A percentile compares a stretch with the other conserved stretches of the same genome.
phyloP scores from a whole-genome alignment of 1,284 basidiomycete genomes.

The Crepidotus sp. region DNA sequence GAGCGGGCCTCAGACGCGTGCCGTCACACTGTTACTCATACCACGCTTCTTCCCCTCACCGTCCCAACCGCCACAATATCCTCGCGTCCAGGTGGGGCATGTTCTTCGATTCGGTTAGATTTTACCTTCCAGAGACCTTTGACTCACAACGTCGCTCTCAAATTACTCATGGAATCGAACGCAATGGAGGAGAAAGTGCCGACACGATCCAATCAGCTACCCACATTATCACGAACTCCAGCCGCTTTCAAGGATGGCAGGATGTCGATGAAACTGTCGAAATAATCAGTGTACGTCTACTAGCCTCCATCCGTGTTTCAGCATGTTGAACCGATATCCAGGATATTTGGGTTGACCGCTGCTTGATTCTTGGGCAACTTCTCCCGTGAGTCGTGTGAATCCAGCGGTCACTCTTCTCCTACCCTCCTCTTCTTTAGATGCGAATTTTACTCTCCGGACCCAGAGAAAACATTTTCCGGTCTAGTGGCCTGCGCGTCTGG shows the following conservation, averaged over 20 bases:
- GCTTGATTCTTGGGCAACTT: slow-evolving; percentile 44
- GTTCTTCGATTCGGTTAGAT: slow-evolving; percentile 9
- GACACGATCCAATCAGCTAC: slow-evolving; percentile 27
- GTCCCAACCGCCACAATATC: too few relatives aligned
- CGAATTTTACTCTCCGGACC: slow-evolving; percentile 66
- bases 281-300: slow-evolving; percentile 37
- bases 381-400: slow-evolving; percentile 40
- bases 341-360: slow-evolving; percentile 65
- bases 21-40: too few relatives aligned
- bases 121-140: slow-evolving; percentile 11
- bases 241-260: slow-evolving; percentile 46
- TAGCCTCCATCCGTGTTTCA: not conserved
- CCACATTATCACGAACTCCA: slow-evolving; percentile 44
- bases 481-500: slow-evolving; percentile 63
- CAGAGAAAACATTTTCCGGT: slow-evolving; percentile 73
- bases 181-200: slow-evolving; percentile 34
- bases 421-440: slow-evolving; percentile 26
- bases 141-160: slow-evolving; percentile 19
- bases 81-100: not conserved
- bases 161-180: slow-evolving; percentile 28
- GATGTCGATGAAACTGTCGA: slow-evolving; percentile 25
- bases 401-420: not conserved
- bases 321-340: not conserved
- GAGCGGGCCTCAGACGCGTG: too few relatives aligned
- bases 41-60: too few relatives aligned